Evolutionary conservation across 306 rosid species (phyloP).

Genomic region (Cucumis melo): DNA sequence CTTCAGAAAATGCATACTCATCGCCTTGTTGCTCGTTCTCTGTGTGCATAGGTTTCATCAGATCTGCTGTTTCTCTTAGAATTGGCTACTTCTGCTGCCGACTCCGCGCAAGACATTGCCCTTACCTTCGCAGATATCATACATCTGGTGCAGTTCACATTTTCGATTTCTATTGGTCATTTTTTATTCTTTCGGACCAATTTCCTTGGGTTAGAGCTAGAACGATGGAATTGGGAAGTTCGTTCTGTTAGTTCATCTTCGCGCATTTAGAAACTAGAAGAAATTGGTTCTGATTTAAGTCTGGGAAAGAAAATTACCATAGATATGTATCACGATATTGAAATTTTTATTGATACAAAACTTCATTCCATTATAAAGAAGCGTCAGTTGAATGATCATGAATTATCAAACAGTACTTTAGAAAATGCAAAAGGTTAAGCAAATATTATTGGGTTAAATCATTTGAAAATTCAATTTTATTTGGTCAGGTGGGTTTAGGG

Average conservation of each 20-base stretch:
- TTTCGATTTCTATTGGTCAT: neutral
- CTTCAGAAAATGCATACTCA: neutral
- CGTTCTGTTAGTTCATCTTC: neutral
- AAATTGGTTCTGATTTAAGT: neutral
- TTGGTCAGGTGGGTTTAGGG: no score
- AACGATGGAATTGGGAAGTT: neutral
- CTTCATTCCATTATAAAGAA: neutral
- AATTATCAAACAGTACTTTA: neutral
- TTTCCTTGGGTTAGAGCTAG: neutral
- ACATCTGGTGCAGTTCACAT: constrained; percentile 33
- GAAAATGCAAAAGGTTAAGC: neutral
- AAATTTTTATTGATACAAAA: neutral
- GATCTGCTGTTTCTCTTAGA: constrained; percentile 59
- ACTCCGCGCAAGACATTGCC: constrained; percentile 15
- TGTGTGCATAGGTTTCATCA: constrained; percentile 41
- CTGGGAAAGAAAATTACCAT: neutral
- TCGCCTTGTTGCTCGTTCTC: neutral
- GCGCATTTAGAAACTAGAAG: neutral
- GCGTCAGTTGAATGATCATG: neutral
- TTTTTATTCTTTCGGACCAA: neutral
- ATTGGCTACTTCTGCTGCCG: constrained; percentile 20
- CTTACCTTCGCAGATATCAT: constrained; percentile 29
- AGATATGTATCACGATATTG: neutral
- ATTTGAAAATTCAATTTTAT: neutral
- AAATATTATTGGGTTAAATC: neutral